phyloP scores from a whole-genome alignment of 495 filamentous ascomycete species.

The Haplographium delicatum region DNA sequence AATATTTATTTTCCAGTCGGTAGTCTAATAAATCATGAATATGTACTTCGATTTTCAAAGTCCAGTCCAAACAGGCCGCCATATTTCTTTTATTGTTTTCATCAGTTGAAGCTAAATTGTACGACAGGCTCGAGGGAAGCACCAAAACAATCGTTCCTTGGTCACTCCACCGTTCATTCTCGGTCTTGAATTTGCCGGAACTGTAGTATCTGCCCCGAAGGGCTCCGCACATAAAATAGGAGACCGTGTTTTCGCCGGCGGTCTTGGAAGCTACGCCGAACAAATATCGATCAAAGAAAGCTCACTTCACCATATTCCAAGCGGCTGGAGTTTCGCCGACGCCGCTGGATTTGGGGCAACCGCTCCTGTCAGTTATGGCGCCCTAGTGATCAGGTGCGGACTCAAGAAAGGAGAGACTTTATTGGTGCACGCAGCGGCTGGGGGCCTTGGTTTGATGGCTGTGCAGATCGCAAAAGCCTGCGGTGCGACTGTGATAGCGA shows the following conservation, averaged over 20 bases:
- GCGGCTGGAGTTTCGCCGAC: slow-evolving; percentile 14
- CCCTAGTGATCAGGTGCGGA: slow-evolving; percentile 51
- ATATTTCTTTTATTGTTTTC: too few species aligned
- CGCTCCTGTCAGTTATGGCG: slow-evolving; percentile 29
- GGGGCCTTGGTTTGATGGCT: slow-evolving; percentile 42
- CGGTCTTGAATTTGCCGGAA: slow-evolving; percentile 29
- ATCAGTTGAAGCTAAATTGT: not conserved
- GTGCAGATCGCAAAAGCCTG: slow-evolving; percentile 43
- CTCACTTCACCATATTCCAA: slow-evolving; percentile 16
- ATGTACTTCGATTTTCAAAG: too few species aligned
- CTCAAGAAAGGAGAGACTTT: slow-evolving; percentile 49
- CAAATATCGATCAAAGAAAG: slow-evolving; percentile 14
- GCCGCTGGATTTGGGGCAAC: slow-evolving; percentile 24
- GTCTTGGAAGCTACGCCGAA: slow-evolving; percentile 21
- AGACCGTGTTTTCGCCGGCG: slow-evolving; percentile 23
- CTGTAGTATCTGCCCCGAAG: slow-evolving; percentile 13
- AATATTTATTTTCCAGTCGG: too few species aligned
- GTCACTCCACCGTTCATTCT: slow-evolving; percentile 31
- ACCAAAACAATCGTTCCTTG: slow-evolving; percentile 35
- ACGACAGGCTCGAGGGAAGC: slow-evolving; percentile 30
- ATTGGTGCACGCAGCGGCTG: slow-evolving; percentile 52
- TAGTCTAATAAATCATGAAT: too few species aligned
- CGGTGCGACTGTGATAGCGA: slow-evolving; percentile 40
- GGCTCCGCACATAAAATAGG: slow-evolving; percentile 18
- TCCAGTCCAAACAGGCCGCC: too few species aligned